These are phyloP conservation scores for Aspergillus fumigatiaffinis DNA, from an alignment of 2,329 filamentous ascomycete species.

Conservation along the genomic window DNA sequence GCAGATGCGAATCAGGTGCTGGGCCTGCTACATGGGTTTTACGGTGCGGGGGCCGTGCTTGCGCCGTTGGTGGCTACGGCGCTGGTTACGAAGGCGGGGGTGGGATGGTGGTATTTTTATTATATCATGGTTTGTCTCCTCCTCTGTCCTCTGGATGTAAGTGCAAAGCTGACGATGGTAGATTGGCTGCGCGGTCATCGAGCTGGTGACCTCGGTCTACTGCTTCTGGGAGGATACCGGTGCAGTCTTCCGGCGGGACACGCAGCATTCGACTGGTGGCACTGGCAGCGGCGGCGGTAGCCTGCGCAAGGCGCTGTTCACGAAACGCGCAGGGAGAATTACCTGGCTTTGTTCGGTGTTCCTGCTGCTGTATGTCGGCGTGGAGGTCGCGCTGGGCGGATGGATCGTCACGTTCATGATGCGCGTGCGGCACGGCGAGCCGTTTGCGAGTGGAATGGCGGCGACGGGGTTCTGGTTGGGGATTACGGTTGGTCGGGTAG, in stretches of 20 bases:
- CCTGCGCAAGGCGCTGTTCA: not conserved
- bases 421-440: constrained; percentile 62
- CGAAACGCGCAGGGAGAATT: not conserved
- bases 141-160: too few relatives aligned
- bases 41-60: constrained; percentile 67
- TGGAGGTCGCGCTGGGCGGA: constrained; percentile 66
- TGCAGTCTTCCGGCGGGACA: not conserved
- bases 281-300: not conserved
- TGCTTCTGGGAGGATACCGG: not conserved
- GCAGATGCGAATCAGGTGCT: constrained; percentile 68
- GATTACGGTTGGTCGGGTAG: constrained; percentile 67
- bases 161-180: too few relatives aligned
- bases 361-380: constrained; percentile 63
- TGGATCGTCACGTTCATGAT: constrained; percentile 90
- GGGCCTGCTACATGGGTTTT: constrained; percentile 69
- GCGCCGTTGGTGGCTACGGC: constrained; percentile 67
- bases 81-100: constrained; percentile 61
- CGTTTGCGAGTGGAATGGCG: constrained; percentile 70
- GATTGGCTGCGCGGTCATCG: not conserved
- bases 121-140: constrained; percentile 72
- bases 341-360: not conserved
- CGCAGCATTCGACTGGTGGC: not conserved
- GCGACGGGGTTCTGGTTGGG: constrained; percentile 83
- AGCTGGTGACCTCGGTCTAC: not conserved
- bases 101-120: constrained; percentile 71